Percentiles rank a stretch among this genome's conserved stretches.
phyloP scores from a whole-genome alignment of 176 grass and related monocot species.

The Poa annua region DNA sequence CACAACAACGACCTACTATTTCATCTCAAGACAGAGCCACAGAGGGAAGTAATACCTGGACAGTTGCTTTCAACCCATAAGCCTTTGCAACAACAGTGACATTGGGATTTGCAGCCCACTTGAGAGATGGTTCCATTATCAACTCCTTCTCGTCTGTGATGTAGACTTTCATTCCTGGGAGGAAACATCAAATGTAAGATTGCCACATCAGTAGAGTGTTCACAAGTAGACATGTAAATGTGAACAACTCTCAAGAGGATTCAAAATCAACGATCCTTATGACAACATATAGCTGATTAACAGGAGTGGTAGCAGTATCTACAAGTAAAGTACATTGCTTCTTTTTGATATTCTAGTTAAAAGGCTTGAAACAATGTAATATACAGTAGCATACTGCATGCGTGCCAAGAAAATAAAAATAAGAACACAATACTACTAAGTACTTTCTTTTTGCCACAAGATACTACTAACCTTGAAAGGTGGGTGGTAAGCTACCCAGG shows the following conservation, averaged over 20 bases:
- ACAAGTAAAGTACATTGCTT: not conserved
- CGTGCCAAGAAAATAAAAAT: not conserved
- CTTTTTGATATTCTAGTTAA: constrained; percentile 20
- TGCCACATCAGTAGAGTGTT: constrained; percentile 7
- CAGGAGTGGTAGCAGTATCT: not conserved
- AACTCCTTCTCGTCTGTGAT: constrained; percentile 90
- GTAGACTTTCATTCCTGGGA: constrained; percentile 96
- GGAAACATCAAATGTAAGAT: constrained; percentile 10
- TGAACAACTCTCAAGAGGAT: constrained; percentile 11
- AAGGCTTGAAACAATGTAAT: constrained; percentile 14
- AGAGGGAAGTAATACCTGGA: constrained; percentile 61
- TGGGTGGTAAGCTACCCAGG: constrained; percentile 89
- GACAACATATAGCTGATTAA: constrained; percentile 28
- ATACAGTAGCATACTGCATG: constrained; percentile 25
- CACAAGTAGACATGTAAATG: constrained; percentile 6
- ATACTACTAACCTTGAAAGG: constrained; percentile 76
- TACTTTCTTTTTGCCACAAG: not conserved
- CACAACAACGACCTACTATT: constrained; percentile 31
- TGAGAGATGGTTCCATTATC: constrained; percentile 95
- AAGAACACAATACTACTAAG: not conserved
- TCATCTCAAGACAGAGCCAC: not conserved
- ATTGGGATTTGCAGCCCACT: constrained; percentile 99
- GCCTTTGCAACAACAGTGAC: constrained; percentile 72
- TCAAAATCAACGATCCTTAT: not conserved
- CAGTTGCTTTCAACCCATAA: constrained; percentile 76